phyloP scores from a whole-genome alignment of 371 early-diverging fungal species.

The Choanephora cucurbitarum region DNA sequence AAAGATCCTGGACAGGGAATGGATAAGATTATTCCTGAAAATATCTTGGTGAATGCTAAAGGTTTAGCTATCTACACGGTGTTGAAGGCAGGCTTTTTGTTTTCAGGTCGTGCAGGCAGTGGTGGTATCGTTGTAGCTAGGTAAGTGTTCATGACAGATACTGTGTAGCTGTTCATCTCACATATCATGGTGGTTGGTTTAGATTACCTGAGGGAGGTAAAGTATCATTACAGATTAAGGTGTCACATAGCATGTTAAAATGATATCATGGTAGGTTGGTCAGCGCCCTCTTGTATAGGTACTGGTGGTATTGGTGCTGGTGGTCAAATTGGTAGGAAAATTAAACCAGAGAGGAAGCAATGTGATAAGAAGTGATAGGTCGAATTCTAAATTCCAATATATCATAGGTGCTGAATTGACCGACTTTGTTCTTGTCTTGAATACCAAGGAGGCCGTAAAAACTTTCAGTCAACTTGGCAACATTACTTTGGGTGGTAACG shows the following conservation, averaged over 20 bases:
- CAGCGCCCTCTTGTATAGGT: slow-evolving; percentile 78
- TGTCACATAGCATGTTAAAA: not conserved
- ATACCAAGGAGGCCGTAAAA: slow-evolving; percentile 85
- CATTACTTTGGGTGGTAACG: slow-evolving; percentile 91
- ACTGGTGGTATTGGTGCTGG: slow-evolving; percentile 88
- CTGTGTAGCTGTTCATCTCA: too few relatives aligned
- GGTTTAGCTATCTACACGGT: slow-evolving; percentile 94
- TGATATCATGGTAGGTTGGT: slow-evolving; percentile 59
- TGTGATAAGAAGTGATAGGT: not conserved
- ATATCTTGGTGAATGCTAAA: slow-evolving; percentile 77
- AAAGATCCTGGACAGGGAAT: slow-evolving; percentile 66
- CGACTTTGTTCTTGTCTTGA: slow-evolving; percentile 91
- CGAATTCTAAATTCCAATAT: not conserved
- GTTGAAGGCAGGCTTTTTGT: slow-evolving; percentile 91
- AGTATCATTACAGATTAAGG: not conserved
- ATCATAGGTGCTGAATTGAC: slow-evolving; percentile 84
- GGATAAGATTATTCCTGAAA: slow-evolving; percentile 76
- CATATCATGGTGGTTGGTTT: not conserved
- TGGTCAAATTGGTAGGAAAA: slow-evolving; percentile 79
- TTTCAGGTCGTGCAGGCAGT: slow-evolving; percentile 90
- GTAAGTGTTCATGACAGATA: slow-evolving; percentile 35
- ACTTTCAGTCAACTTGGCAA: slow-evolving; percentile 91
- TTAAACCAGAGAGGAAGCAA: not conserved
- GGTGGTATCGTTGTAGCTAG: slow-evolving; percentile 93
- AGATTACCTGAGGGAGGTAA: slow-evolving; percentile 52